phyloP scores from a whole-genome alignment of 2,329 filamentous ascomycete species.

The Monosporascus ibericus region DNA sequence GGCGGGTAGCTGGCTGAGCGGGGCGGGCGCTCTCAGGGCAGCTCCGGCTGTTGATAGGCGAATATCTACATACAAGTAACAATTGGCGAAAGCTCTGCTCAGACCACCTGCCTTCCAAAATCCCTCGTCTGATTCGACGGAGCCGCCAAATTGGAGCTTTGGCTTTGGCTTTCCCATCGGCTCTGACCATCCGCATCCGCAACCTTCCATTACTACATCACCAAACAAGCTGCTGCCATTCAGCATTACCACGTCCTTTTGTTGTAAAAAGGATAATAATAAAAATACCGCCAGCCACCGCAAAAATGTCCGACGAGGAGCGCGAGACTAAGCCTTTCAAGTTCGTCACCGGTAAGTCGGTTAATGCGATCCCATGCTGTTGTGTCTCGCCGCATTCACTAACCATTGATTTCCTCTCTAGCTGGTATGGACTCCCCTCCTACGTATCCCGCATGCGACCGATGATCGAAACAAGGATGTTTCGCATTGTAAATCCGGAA shows the following conservation, averaged over 20 bases:
- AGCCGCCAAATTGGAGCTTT: slow-evolving; percentile 7
- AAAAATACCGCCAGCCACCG: slow-evolving; percentile 28
- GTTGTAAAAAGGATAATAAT: slow-evolving; percentile 13
- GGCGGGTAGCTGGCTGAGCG: too few relatives aligned
- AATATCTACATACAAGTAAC: background rate
- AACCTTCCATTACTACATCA: slow-evolving; percentile 15
- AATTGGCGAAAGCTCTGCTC: background rate
- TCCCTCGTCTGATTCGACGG: slow-evolving; percentile 16
- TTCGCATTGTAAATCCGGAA: background rate
- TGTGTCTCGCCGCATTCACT: background rate
- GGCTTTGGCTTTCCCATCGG: background rate
- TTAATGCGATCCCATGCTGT: too few relatives aligned
- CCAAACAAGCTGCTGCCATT: slow-evolving; percentile 21
- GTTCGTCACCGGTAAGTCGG: slow-evolving; percentile 90
- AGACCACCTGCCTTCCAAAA: slow-evolving; percentile 29
- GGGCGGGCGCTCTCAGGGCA: too few relatives aligned
- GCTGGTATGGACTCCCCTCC: slow-evolving; percentile 35
- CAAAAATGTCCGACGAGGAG: slow-evolving; percentile 89
- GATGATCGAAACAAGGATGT: slow-evolving; percentile 8
- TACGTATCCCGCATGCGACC: slow-evolving; percentile 4
- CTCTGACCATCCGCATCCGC: slow-evolving; percentile 30
- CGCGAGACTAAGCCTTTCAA: slow-evolving; percentile 98
- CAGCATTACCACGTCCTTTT: slow-evolving; percentile 24
- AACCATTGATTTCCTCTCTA: slow-evolving; percentile 20
- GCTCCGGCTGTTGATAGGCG: too few relatives aligned